These are phyloP conservation scores for Thuja plicata DNA, from an alignment of 83 land plant species.

Conservation along the genomic window DNA sequence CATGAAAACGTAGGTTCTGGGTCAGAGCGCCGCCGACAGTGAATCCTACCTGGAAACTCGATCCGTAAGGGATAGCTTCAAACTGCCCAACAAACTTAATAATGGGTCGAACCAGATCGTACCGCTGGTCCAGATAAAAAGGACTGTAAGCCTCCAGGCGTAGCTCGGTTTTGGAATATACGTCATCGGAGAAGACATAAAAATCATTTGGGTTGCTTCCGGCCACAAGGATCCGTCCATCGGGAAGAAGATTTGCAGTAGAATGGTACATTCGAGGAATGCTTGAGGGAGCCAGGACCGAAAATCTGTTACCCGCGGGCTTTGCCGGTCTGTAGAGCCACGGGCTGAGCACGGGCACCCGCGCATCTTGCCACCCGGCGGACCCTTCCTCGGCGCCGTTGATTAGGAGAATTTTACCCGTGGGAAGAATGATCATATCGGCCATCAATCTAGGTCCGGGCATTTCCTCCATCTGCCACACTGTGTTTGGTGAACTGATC, in stretches of 20 bases:
- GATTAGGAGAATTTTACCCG: conserved; percentile 24
- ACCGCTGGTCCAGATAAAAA: conserved; percentile 30
- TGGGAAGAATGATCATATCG: conserved; percentile 29
- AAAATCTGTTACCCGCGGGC: not conserved
- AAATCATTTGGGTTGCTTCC: conserved; percentile 61
- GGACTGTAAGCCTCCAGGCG: conserved; percentile 65
- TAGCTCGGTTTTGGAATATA: conserved; percentile 61
- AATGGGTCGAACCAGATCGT: conserved; percentile 18
- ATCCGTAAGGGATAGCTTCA: conserved; percentile 19
- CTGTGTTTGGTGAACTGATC: conserved; percentile 1
- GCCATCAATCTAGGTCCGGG: conserved; percentile 22
- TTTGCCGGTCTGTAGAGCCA: conserved; percentile 16
- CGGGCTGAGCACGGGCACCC: conserved; percentile 17
- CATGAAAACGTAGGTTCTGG: conserved; percentile 35
- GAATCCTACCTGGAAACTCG: conserved; percentile 26
- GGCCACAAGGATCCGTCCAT: conserved; percentile 55
- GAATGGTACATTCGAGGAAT: conserved; percentile 56
- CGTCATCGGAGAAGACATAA: conserved; percentile 31
- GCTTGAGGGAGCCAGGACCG: not conserved
- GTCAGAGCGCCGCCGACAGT: conserved; percentile 15
- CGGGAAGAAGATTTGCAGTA: conserved; percentile 51
- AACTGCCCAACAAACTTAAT: conserved; percentile 22
- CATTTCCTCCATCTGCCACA: conserved; percentile 24
- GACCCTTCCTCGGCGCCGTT: conserved; percentile 24
- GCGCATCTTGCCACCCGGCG: conserved; percentile 18